Conservation (phyloP, 2,329 filamentous ascomycete genomes). For the Colletotrichum sp. region DNA sequence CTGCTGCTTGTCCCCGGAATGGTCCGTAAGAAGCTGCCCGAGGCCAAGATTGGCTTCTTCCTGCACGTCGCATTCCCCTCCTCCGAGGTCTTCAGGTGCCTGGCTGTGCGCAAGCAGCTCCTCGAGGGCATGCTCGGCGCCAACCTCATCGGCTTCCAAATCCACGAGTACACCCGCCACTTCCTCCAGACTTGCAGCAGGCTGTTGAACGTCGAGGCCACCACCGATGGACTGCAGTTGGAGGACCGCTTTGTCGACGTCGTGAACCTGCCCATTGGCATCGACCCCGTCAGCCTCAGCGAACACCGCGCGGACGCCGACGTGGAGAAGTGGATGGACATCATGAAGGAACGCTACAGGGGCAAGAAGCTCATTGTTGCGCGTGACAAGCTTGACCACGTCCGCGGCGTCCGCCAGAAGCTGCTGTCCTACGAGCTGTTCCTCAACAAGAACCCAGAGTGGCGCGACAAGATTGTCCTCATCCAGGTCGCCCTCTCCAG, state of each 20-base stretch:
- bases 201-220: conserved; percentile 87
- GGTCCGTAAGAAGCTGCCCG: conserved; percentile 87
- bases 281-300: conserved; percentile 80
- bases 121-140: conserved; percentile 92
- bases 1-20: conserved; percentile 86
- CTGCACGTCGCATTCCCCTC: conserved; percentile 95
- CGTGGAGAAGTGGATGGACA: conserved; percentile 79
- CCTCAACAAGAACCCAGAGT: conserved; percentile 90
- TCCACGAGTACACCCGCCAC: conserved; percentile 89
- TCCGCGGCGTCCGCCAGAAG: conserved; percentile 93
- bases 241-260: conserved; percentile 95
- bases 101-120: conserved; percentile 85
- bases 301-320: conserved; percentile 73
- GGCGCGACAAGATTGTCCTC: conserved; percentile 85
- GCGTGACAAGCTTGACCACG: conserved; percentile 91
- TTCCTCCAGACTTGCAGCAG: conserved; percentile 96
- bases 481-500: conserved; percentile 94
- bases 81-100: conserved; percentile 92
- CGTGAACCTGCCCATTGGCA: conserved; percentile 84
- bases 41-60: conserved; percentile 96
- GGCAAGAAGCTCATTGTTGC: conserved; percentile 92
- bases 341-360: conserved; percentile 82
- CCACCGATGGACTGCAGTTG: conserved; percentile 84
- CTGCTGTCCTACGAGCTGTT: conserved; percentile 91
- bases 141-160: conserved; percentile 93